A percentile compares a stretch with the other conserved stretches of the same genome.
phyloP scores from a whole-genome alignment of 345 rosid species.

The Punica granatum region DNA sequence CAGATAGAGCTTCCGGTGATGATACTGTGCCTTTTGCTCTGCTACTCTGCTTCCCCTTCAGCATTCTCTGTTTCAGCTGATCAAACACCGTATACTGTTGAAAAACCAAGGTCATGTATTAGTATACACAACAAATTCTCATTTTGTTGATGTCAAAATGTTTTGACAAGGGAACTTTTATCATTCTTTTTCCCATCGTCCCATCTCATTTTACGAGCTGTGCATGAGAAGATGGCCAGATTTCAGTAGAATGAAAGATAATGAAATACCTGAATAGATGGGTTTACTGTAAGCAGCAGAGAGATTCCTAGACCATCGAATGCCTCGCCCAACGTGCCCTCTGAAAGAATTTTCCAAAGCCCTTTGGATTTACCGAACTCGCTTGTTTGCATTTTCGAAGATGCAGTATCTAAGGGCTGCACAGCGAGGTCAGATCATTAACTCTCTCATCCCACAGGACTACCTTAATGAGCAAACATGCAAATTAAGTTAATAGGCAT shows the following conservation, averaged over 20 bases:
- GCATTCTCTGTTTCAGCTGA: conserved; percentile 73
- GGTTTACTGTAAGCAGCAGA: conserved; percentile 84
- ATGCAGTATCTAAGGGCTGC: conserved; percentile 93
- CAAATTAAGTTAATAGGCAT: neutral
- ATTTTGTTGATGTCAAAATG: neutral
- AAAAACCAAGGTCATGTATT: neutral
- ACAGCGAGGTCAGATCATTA: conserved; percentile 1
- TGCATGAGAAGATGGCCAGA: neutral
- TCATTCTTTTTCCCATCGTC: neutral
- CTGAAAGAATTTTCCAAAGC: conserved; percentile 69
- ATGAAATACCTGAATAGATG: conserved; percentile 69
- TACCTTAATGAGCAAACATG: neutral
- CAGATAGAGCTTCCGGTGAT: conserved; percentile 60
- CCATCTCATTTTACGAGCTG: neutral
- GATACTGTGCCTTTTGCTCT: conserved; percentile 24
- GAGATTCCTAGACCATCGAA: conserved; percentile 94
- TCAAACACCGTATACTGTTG: conserved; percentile 85
- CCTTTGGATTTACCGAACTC: conserved; percentile 93
- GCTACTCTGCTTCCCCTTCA: conserved; percentile 24
- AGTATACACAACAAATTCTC: neutral
- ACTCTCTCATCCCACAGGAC: neutral
- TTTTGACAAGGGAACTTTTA: neutral
- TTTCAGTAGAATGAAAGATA: neutral
- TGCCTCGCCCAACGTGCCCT: conserved; percentile 60
- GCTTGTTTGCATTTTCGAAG: conserved; percentile 96